These are phyloP conservation scores for Colletotrichum falcatum DNA, from an alignment of 2,329 filamentous ascomycete genomes.

Conservation along the genomic window DNA sequence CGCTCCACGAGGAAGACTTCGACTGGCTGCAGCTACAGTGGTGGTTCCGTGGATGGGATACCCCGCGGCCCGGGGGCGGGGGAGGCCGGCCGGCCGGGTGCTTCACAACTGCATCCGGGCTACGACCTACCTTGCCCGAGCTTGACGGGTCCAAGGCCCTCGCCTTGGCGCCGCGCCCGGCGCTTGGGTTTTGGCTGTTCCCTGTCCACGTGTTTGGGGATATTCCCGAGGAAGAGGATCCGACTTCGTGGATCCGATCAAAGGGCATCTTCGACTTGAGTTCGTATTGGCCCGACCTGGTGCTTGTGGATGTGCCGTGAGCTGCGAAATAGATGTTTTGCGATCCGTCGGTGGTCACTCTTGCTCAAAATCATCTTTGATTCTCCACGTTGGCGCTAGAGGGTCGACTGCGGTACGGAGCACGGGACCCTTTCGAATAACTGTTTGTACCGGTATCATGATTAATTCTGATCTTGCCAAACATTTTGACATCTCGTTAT, in stretches of 20 bases:
- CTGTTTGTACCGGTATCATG: too few relatives aligned
- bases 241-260: background rate
- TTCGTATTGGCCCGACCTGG: conserved; percentile 27
- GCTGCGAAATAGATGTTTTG: too few relatives aligned
- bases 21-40: conserved; percentile 29
- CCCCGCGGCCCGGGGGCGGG: background rate
- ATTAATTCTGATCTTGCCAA: too few relatives aligned
- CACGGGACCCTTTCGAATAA: background rate
- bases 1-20: conserved; percentile 33
- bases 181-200: conserved; percentile 37
- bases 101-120: conserved; percentile 14
- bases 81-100: conserved; percentile 24
- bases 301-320: conserved; percentile 8
- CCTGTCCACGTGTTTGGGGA: conserved; percentile 13
- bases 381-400: background rate
- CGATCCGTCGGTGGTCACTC: too few relatives aligned
- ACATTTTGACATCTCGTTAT: background rate
- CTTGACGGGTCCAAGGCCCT: conserved; percentile 26
- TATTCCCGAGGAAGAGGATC: background rate
- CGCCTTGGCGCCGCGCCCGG: conserved; percentile 27
- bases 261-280: conserved; percentile 14
- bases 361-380: background rate
- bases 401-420: background rate
- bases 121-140: background rate
- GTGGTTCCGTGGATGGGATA: conserved; percentile 34